phyloP scores from a whole-genome alignment of 495 filamentous ascomycete genomes.

The Xylaria longipes region DNA sequence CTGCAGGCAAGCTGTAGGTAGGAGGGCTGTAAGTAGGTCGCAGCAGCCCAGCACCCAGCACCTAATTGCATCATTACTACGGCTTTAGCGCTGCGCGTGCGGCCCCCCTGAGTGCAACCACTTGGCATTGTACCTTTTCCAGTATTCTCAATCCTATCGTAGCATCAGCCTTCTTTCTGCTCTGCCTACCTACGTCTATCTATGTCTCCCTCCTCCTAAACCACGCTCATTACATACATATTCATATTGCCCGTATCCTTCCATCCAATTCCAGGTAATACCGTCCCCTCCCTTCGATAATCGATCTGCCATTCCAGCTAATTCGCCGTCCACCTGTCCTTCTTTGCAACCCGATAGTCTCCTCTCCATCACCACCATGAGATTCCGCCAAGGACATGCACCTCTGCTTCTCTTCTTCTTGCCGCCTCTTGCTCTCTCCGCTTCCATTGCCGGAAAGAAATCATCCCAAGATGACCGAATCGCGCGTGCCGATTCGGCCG shows the following conservation, averaged over 20 bases:
- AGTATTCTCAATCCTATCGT: neutral
- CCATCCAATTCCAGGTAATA: neutral
- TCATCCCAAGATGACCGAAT: constrained; percentile 26
- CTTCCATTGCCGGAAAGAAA: constrained; percentile 40
- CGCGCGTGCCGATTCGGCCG: constrained; percentile 6
- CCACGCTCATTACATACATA: constrained; percentile 11
- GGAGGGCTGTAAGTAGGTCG: too few relatives aligned
- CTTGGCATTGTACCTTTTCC: constrained; percentile 9
- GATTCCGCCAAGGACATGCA: constrained; percentile 45
- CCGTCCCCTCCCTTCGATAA: neutral
- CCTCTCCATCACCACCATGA: constrained; percentile 43
- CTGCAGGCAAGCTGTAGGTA: too few relatives aligned
- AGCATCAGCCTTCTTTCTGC: constrained; percentile 5
- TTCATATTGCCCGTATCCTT: neutral
- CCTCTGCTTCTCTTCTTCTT: constrained; percentile 54
- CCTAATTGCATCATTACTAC: constrained; percentile 15
- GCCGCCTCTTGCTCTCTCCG: constrained; percentile 49
- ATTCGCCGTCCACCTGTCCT: neutral
- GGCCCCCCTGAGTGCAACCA: constrained; percentile 14
- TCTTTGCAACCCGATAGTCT: neutral
- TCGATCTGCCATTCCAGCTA: neutral
- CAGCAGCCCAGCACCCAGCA: neutral
- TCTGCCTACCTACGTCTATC: neutral
- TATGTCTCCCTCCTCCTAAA: neutral
- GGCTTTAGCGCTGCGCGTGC: neutral